Base-by-base conservation (phyloP, 352 stramenopile species). In the Globisporangium carolinianum region DNA sequence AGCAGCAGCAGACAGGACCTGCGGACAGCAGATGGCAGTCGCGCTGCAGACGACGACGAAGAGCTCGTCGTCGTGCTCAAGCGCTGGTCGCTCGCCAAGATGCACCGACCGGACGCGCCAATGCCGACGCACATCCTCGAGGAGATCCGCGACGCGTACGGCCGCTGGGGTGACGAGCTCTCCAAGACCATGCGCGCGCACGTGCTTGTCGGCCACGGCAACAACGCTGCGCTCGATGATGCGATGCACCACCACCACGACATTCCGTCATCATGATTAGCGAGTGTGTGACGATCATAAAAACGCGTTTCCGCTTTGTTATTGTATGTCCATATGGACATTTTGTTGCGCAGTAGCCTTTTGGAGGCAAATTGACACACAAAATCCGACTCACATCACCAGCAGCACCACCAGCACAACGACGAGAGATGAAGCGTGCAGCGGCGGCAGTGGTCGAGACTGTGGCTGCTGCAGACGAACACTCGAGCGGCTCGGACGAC, bases 81-180 rank as follows among this genome's bases (percentile, higher is more conserved):
- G 38, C 61, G 72, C n/a, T 65, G 59, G 5, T 71, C 58, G 18
- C 55, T 69, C 14, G 58, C 68, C 47, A 73, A 73, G 37, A 46
- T 76, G 49, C 61, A 57, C 15, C 54, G 59, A 35, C 43, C 39
- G 1, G 48, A 66, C n/a, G 48, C 75, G 11, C 7, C 51, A 3
- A 49, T 86, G 4, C 49, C 71, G 3, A 56, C 57, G 6, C 58
- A 60, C 11, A 65, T 55, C 1, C 60, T 72, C 18, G 71, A 78
- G 14, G 68, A 76, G 12, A 51, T 76, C 0, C 72, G 70, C 8
- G 76, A 86, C 57, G 67, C 65, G 48, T 59, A 79, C 12, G 66
- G 67, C 1, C 68, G 71, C 24, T 83, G 72, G 71, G 66, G 71
- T 5, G 73, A 82, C 36, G 71, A 73, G n/a, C 81, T 83, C 63